Evolutionary conservation across 116 monocot genomes (phyloP).

Genomic region (Posidonia oceanica): DNA sequence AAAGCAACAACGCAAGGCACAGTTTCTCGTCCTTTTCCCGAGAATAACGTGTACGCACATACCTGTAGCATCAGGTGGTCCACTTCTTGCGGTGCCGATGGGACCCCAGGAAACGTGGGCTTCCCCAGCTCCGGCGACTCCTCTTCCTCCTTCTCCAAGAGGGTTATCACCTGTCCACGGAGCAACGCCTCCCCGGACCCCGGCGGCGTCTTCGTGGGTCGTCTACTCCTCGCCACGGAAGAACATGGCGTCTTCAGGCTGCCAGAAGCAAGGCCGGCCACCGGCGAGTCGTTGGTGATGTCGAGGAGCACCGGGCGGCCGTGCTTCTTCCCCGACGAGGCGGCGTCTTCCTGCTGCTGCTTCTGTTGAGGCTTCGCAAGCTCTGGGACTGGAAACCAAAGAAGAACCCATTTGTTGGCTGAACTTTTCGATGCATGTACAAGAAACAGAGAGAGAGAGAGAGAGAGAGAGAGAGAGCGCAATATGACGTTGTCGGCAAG

Average conservation of each 20-base stretch:
- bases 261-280: constrained; percentile 38
- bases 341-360: no score
- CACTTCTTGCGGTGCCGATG: neutral
- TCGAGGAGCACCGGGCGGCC: constrained; percentile 30
- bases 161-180: constrained; percentile 68
- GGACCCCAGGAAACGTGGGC: neutral
- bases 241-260: constrained; percentile 12
- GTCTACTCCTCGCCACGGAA: neutral
- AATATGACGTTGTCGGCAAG: no score
- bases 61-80: neutral
- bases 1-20: no score
- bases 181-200: constrained; percentile 79
- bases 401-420: no score
- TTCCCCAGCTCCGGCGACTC: neutral
- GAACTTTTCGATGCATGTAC: no score
- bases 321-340: neutral
- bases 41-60: no score
- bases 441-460: no score
- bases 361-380: no score
- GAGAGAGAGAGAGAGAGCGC: no score
- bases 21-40: no score
- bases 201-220: constrained; percentile 27
- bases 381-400: no score
- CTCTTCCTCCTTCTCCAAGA: constrained; percentile 68
- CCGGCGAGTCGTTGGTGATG: constrained; percentile 75